A percentile compares a stretch with the other conserved stretches of the same genome.
These are phyloP conservation scores for Skeletonema marinoi DNA, from an alignment of 108 stramenopile genomes.

Conservation along the genomic window DNA sequence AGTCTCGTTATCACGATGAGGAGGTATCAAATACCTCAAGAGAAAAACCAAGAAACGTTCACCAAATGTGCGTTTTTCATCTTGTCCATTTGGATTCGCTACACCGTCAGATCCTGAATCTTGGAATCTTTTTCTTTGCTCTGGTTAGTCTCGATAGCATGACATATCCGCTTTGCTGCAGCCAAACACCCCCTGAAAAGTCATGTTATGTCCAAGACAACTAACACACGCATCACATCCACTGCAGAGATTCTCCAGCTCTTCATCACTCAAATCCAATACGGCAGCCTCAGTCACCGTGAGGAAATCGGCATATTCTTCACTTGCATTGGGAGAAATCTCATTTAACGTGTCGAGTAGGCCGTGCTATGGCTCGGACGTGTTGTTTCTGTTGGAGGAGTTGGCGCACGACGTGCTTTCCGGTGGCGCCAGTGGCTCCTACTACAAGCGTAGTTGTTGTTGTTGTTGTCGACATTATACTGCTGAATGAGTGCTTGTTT, in stretches of 20 bases:
- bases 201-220: slow-evolving; percentile 53
- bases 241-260: slow-evolving; percentile 34
- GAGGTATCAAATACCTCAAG: slow-evolving; percentile 56
- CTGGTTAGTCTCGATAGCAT: slow-evolving; percentile 18
- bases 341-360: slow-evolving; percentile 5
- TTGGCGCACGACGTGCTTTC: slow-evolving; percentile 59
- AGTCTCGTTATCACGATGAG: slow-evolving; percentile 63
- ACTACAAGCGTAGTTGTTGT: slow-evolving; percentile 43
- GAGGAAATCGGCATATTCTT: not conserved
- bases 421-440: slow-evolving; percentile 66
- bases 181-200: slow-evolving; percentile 42
- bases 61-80: slow-evolving; percentile 37
- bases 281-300: not conserved
- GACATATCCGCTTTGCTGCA: slow-evolving; percentile 20
- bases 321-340: slow-evolving; percentile 2
- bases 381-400: slow-evolving; percentile 44
- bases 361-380: slow-evolving; percentile 53
- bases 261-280: slow-evolving; percentile 2
- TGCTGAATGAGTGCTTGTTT: not conserved
- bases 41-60: slow-evolving; percentile 44
- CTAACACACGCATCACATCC: slow-evolving; percentile 53
- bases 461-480: not conserved
- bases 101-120: slow-evolving; percentile 59
- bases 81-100: slow-evolving; percentile 35
- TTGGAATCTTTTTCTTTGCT: not conserved